Conservation (phyloP, 805 yeast genomes). For the Teunomyces panamensis region DNA sequence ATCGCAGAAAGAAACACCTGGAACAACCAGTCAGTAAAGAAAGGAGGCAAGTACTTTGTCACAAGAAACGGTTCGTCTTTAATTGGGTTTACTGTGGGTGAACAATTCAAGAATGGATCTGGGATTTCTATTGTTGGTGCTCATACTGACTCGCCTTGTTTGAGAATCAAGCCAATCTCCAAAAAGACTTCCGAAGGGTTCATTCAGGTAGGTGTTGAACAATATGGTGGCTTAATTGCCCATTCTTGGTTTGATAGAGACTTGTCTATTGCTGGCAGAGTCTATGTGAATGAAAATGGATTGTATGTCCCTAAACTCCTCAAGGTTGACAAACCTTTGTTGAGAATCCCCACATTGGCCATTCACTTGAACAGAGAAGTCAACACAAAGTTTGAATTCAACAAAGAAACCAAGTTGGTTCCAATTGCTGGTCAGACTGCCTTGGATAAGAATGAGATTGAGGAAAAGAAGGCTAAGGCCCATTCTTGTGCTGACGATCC, state of each 20-base stretch:
- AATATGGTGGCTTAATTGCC: constrained; percentile 95
- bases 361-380: constrained; percentile 83
- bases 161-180: constrained; percentile 85
- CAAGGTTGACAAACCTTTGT: constrained; percentile 76
- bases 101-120: constrained; percentile 67
- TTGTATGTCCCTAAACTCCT: constrained; percentile 63
- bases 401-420: constrained; percentile 79
- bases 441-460: constrained; percentile 19
- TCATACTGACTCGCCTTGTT: constrained; percentile 91
- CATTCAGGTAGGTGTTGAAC: constrained; percentile 87
- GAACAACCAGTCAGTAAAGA: constrained; percentile 42
- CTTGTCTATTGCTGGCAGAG: constrained; percentile 87
- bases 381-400: constrained; percentile 78
- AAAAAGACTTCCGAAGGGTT: constrained; percentile 69
- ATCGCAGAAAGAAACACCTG: constrained; percentile 70
- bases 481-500: constrained; percentile 50
- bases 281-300: constrained; percentile 56
- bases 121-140: constrained; percentile 92
- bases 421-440: constrained; percentile 74
- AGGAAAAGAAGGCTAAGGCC: constrained; percentile 8
- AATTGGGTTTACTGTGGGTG: constrained; percentile 83
- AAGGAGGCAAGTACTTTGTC: constrained; percentile 70
- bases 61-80: constrained; percentile 89
- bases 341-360: constrained; percentile 92
- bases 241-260: constrained; percentile 98